Conservation (phyloP, 2,329 filamentous ascomycete species). For the Ascochyta viciae-villosae region DNA sequence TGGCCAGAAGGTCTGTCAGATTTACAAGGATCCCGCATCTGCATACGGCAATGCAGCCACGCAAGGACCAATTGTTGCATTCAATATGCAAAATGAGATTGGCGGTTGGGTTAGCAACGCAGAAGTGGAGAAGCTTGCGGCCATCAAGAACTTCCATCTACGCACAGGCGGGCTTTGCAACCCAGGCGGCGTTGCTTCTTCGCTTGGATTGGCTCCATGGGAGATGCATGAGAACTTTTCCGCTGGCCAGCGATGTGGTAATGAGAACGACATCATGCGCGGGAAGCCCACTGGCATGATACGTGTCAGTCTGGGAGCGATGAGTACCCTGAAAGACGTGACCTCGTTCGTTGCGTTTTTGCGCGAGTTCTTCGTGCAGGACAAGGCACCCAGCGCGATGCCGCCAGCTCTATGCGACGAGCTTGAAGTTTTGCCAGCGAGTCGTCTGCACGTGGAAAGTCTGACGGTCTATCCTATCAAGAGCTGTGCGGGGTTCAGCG, state of each 20-base stretch:
- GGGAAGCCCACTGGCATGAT: conserved; percentile 90
- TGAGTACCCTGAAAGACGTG: conserved; percentile 82
- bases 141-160: conserved; percentile 79
- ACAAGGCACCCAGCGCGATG: conserved; percentile 14
- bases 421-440: conserved; percentile 37
- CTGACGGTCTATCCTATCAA: conserved; percentile 86
- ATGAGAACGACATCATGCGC: conserved; percentile 79
- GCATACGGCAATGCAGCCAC: conserved; percentile 53
- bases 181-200: conserved; percentile 80
- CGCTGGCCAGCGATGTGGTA: conserved; percentile 82
- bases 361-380: conserved; percentile 53
- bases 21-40: conserved; percentile 63
- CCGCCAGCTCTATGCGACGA: conserved; percentile 31
- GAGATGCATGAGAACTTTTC: conserved; percentile 88
- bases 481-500: conserved; percentile 80
- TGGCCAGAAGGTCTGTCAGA: conserved; percentile 66
- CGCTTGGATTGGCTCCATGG: conserved; percentile 76
- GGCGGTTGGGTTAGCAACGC: conserved; percentile 80
- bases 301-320: conserved; percentile 84
- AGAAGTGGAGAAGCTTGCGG: conserved; percentile 87
- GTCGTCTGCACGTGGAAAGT: conserved; percentile 54
- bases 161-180: conserved; percentile 92
- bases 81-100: conserved; percentile 75
- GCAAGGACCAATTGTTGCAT: conserved; percentile 79
- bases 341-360: conserved; percentile 75